Conservation (phyloP, 768 basidiomycete species). For the Suillus brevipes region DNA sequence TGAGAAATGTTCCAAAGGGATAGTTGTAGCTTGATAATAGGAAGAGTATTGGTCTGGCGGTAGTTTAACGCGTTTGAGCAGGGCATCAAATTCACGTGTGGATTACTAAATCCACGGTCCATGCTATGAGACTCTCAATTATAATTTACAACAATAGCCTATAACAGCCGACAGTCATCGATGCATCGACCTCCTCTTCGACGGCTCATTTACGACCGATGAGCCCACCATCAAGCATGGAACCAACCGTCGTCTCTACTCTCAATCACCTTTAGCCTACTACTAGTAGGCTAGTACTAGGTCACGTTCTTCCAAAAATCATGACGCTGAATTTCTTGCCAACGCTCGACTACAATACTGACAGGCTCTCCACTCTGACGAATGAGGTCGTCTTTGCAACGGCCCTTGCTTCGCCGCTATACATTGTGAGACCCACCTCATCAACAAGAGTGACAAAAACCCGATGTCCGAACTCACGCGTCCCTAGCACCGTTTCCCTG, state of each 20-base stretch:
- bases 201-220: constrained; percentile 87
- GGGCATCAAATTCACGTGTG: constrained; percentile 12
- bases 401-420: constrained; percentile 79
- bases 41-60: constrained; percentile 9
- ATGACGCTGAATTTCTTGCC: constrained; percentile 79
- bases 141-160: no score
- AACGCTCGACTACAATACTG: constrained; percentile 90
- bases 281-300: no score
- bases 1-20: constrained; percentile 8
- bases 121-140: not conserved
- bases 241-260: constrained; percentile 77
- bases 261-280: not conserved
- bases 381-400: constrained; percentile 73
- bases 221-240: constrained; percentile 81
- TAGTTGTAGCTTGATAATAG: constrained; percentile 11
- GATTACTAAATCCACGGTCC: not conserved
- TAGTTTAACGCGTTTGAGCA: constrained; percentile 11
- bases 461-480: constrained; percentile 56
- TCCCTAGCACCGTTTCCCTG: constrained; percentile 5
- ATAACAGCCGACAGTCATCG: not conserved
- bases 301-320: constrained; percentile 88
- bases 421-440: constrained; percentile 35
- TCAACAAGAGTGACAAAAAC: constrained; percentile 44
- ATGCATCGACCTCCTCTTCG: constrained; percentile 62
- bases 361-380: constrained; percentile 72